Percentiles rank a stretch among this genome's conserved stretches.
phyloP scores from a whole-genome alignment of 768 basidiomycete genomes.

The Grammothele lineata region DNA sequence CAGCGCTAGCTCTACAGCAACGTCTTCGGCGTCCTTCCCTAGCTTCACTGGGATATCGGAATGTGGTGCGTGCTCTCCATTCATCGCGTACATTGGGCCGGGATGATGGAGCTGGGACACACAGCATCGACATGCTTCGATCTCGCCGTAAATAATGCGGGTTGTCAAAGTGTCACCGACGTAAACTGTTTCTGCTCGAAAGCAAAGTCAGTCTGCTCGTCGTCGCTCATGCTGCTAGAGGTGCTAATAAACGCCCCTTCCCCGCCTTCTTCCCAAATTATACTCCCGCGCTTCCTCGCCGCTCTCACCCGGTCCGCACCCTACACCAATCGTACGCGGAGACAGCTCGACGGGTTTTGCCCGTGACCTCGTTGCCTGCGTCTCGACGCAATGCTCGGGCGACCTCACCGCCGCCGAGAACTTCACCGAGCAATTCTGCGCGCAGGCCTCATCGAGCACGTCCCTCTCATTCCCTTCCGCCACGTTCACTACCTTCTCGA shows the following conservation, averaged over 20 bases:
- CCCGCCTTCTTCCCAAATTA: neutral
- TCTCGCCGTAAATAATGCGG: conserved; percentile 32
- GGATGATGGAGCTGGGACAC: neutral
- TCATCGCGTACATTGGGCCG: neutral
- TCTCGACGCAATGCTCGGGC: conserved; percentile 32
- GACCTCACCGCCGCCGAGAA: conserved; percentile 37
- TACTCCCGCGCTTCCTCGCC: neutral
- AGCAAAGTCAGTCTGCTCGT: conserved; percentile 23
- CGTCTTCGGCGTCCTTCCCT: conserved; percentile 18
- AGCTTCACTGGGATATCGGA: conserved; percentile 16
- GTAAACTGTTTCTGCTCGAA: conserved; percentile 48
- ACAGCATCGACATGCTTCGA: conserved; percentile 44
- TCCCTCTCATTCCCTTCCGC: conserved; percentile 35
- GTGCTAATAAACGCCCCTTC: neutral
- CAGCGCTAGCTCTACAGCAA: neutral
- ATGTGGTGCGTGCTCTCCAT: conserved; percentile 14
- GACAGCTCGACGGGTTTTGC: conserved; percentile 31
- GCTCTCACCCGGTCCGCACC: neutral
- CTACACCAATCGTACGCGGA: neutral
- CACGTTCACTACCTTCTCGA: conserved; percentile 11
- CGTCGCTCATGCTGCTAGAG: neutral
- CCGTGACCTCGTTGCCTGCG: conserved; percentile 33
- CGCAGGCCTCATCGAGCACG: conserved; percentile 31
- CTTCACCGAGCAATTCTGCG: conserved; percentile 47
- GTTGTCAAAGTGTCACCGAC: conserved; percentile 41